Conservation (phyloP, 805 yeast genomes). For the Yarrowia sp. region DNA sequence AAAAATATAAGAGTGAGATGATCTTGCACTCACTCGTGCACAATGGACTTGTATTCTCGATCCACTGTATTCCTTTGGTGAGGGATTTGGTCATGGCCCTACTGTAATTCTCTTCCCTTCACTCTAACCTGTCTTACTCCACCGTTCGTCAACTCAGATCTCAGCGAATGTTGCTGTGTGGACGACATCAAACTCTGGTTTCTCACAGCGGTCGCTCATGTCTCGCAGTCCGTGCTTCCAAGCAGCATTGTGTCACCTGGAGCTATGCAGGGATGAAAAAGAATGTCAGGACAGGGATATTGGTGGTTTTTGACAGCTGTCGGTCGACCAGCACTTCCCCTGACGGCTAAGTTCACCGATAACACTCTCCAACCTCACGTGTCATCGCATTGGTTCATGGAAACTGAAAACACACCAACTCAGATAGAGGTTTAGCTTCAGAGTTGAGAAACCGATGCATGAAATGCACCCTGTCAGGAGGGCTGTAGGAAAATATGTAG, state of each 20-base stretch:
- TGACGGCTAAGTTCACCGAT: too few relatives aligned
- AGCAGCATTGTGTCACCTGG: neutral
- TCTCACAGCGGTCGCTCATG: neutral
- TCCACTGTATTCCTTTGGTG: neutral
- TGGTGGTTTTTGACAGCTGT: too few relatives aligned
- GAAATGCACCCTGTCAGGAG: conserved; percentile 14
- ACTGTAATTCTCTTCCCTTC: neutral
- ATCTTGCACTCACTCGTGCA: too few relatives aligned
- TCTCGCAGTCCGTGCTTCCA: neutral
- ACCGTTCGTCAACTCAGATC: conserved; percentile 9
- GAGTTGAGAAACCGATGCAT: neutral
- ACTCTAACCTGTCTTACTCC: conserved; percentile 9
- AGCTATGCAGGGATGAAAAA: neutral
- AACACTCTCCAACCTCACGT: neutral
- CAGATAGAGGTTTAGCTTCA: conserved; percentile 4
- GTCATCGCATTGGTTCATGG: conserved; percentile 1
- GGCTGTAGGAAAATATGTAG: neutral
- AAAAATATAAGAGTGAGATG: too few relatives aligned
- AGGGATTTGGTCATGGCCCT: neutral
- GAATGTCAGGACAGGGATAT: neutral
- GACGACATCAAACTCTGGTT: neutral
- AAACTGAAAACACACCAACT: neutral
- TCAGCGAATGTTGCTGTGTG: conserved; percentile 10
- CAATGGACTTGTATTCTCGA: too few relatives aligned
- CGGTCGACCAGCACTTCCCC: too few relatives aligned